Evolutionary conservation across 768 basidiomycete genomes (phyloP), one percentile per base, ranked within the genome.

Genomic region (Boletus sensibilis): DNA sequence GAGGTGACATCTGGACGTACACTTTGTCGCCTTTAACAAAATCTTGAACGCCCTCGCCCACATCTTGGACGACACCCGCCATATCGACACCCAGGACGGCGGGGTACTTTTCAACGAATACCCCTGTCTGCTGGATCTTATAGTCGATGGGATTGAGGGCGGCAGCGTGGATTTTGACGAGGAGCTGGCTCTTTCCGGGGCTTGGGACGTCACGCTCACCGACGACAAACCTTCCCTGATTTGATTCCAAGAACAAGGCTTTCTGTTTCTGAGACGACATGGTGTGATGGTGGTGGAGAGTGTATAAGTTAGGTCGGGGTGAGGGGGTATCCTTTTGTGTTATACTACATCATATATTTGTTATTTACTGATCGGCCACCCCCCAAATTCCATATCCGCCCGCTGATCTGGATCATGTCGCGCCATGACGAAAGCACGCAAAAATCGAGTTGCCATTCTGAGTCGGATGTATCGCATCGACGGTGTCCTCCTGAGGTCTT

Each of bases 81-180:
- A 69, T 64, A 35, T 77, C 76, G 11, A 52, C 29, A 2, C 76
- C 76, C 11, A 76, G 45, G 16, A 76, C 25, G n/a, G 66, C 64
- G 8, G 76, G 79, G 57, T 59, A 81, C 2, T 61, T 52, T 5
- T 75, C 61, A 18, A 74, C 53, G 42, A 75, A 70, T 0, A 59
- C 21, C 13, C 73, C 76, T 48, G 58, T 57, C 46, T 64, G 53
- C 43, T 72, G 73, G 25, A 77, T 61, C 61, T 71, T 71, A 14
- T 76, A 81, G 65, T 76, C 79, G 38, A 76, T 57, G 10, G 82
- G 82, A 61, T 83, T 82, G 11, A 83, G 71, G 2, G 72, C 77
- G 5, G 68, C 63, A 0, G 77, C 60, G 38, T 73, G 60, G 46
- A 79, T 53, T 56, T 76, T 74, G 53, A 82, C 68, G 50, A 82